Conservation (phyloP, 2,329 filamentous ascomycete genomes). For the Aspergillus nomiae region DNA sequence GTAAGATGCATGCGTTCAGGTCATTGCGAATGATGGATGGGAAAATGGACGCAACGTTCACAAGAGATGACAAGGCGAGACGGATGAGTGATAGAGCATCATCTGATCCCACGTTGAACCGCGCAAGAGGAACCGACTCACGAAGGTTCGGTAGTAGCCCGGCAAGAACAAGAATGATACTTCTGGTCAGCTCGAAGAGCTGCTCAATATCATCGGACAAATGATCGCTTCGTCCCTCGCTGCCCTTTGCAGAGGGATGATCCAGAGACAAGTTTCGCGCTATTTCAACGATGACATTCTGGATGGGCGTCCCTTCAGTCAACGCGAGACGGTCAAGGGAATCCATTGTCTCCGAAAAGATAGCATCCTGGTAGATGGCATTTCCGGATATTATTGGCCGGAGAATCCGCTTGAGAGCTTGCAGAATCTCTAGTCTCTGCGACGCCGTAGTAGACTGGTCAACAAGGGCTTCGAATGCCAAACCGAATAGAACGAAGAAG, state of each 20-base stretch:
- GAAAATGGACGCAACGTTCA: slow-evolving; percentile 93
- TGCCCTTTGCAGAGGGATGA: slow-evolving; percentile 81
- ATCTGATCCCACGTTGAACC: slow-evolving; percentile 75
- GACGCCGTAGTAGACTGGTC: slow-evolving; percentile 73
- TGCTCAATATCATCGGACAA: slow-evolving; percentile 97
- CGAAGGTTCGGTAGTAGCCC: slow-evolving; percentile 76
- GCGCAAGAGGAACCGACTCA: slow-evolving; percentile 60
- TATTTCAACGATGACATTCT: slow-evolving; percentile 91
- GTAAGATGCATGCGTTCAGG: slow-evolving; percentile 91
- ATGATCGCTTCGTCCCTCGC: slow-evolving; percentile 68
- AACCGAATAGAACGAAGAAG: slow-evolving; percentile 96
- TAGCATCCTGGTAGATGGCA: slow-evolving; percentile 91
- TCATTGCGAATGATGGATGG: slow-evolving; percentile 96
- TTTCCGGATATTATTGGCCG: slow-evolving; percentile 93
- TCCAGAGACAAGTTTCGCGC: slow-evolving; percentile 85
- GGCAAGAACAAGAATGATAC: slow-evolving; percentile 90
- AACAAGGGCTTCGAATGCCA: slow-evolving; percentile 93
- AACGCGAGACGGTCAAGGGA: slow-evolving; percentile 88
- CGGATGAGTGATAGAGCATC: slow-evolving; percentile 81
- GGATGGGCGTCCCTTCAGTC: slow-evolving; percentile 85
- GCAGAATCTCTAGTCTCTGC: slow-evolving; percentile 84
- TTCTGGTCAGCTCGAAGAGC: slow-evolving; percentile 92
- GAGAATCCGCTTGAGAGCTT: slow-evolving; percentile 90
- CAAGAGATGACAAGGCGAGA: slow-evolving; percentile 80
- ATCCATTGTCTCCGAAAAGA: slow-evolving; percentile 97